Evolutionary conservation across 805 yeast species (phyloP), one percentile per base, ranked within the genome.

Genomic region (Yamadazyma sp.): DNA sequence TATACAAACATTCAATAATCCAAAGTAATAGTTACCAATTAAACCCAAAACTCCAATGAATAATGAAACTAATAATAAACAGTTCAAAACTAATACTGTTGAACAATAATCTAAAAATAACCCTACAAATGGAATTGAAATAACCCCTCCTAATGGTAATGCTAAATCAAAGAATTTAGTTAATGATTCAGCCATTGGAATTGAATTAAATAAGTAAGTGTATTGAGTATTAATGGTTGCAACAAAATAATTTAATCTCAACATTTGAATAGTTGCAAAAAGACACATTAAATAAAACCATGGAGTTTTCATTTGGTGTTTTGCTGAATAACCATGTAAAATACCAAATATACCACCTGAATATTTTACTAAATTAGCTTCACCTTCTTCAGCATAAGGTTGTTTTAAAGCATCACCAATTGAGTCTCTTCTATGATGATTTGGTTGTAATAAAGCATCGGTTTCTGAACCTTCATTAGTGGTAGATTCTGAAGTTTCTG

Each of bases 151-250:
- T 33, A 75, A 52, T 17, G 81, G 81, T 45, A 75, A 64, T 0
- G 76, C 77, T 27, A 73, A 46, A 50, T 75, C 80, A 40, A 75
- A 75, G 31, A 73, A 50, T 39, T 56, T 61, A 49, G 73, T 75
- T 42, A 75, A 61, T 15, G 48, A 37, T 26, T 60, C 62, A 4
- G 78, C 75, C 22, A 34, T 39, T 7, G 43, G 39, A 11, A 56
- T 40, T 0, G 76, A 71, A 13, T 58, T 58, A 27, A 75, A 57
- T 35, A 75, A 49, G 44, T 56, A 75, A 9, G 69, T 52, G 47
- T 75, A 75, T 49, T 75, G 81, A n/a, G 80, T 64, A 34, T 70
- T 67, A 38, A 75, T 62, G 12, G 81, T 75, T 16, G 80, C 80
- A 32, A 75, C 80, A 52, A 75, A 75, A 54, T 75, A 75, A 54